Evolutionary conservation across 2,329 filamentous ascomycete species (phyloP).

Genomic region (Chrysosphaeria jannelii): DNA sequence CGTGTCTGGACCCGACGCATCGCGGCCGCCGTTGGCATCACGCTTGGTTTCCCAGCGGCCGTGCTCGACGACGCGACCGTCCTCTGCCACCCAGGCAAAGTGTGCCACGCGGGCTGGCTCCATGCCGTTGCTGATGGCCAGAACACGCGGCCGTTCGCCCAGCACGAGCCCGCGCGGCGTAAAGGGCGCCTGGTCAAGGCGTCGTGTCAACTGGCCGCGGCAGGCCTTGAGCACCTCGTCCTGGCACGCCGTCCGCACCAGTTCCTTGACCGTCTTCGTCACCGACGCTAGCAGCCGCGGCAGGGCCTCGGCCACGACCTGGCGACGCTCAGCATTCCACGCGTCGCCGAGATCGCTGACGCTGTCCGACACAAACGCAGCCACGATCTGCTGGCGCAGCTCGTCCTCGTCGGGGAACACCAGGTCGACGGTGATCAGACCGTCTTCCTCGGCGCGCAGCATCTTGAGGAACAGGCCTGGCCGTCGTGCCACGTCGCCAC

Average conservation of each 20-base stretch:
- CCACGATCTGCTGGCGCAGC: constrained; percentile 48
- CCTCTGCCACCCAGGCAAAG: constrained; percentile 71
- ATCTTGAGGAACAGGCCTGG: constrained; percentile 88
- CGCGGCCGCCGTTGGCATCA: constrained; percentile 45
- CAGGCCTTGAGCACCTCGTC: constrained; percentile 70
- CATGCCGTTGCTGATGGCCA: constrained; percentile 65
- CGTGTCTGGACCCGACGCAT: too few species aligned
- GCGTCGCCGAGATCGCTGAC: constrained; percentile 83
- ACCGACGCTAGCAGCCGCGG: constrained; percentile 59
- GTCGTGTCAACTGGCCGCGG: constrained; percentile 64
- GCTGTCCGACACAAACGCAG: constrained; percentile 78
- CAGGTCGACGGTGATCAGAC: constrained; percentile 61
- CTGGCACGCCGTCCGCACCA: constrained; percentile 76
- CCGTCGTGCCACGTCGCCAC: constrained; percentile 48
- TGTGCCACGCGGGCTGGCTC: constrained; percentile 46
- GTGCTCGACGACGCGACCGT: constrained; percentile 65
- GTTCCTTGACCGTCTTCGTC: constrained; percentile 79
- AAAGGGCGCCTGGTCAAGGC: constrained; percentile 83
- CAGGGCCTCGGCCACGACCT: constrained; percentile 57
- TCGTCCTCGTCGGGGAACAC: constrained; percentile 44
- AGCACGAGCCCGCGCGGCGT: constrained; percentile 81
- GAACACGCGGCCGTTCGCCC: constrained; percentile 62
- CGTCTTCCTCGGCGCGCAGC: constrained; percentile 89
- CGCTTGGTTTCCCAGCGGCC: too few species aligned
- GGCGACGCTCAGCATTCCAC: constrained; percentile 71